Evolutionary conservation across 805 yeast genomes (phyloP).

Genomic region (Isabelozyma gotoi): DNA sequence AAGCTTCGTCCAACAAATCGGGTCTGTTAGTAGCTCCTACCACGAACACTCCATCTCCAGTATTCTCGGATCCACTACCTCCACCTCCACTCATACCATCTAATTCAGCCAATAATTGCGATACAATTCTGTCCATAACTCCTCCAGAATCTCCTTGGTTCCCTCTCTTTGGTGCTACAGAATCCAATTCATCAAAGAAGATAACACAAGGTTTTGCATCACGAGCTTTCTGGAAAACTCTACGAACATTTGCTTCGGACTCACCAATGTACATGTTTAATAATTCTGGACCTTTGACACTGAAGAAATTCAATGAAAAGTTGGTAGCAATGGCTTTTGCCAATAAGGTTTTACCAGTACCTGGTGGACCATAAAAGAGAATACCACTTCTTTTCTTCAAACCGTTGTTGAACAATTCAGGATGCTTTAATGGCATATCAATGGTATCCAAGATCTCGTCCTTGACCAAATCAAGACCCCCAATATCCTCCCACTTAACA

Average conservation of each 20-base stretch:
- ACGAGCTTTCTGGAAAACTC: conserved; percentile 90
- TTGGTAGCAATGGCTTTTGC: conserved; percentile 98
- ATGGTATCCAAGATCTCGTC: conserved; percentile 93
- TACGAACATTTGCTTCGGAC: conserved; percentile 94
- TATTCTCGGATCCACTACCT: conserved; percentile 34
- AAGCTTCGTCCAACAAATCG: conserved; percentile 89
- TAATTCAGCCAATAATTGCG: conserved; percentile 89
- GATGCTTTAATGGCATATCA: conserved; percentile 92
- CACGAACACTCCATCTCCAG: conserved; percentile 78
- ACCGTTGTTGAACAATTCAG: conserved; percentile 84
- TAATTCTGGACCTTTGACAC: conserved; percentile 96
- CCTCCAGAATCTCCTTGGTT: conserved; percentile 99
- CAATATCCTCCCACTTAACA: conserved; percentile 96
- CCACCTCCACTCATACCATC: conserved; percentile 93
- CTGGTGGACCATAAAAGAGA: conserved; percentile 96
- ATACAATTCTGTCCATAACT: conserved; percentile 97
- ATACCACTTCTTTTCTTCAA: conserved; percentile 93
- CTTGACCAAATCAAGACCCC: conserved; percentile 88
- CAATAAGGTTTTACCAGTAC: conserved; percentile 92
- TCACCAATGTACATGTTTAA: conserved; percentile 98
- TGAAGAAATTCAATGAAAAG: conserved; percentile 89
- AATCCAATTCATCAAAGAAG: conserved; percentile 95
- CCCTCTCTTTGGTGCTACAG: conserved; percentile 98
- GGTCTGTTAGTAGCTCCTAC: conserved; percentile 99
- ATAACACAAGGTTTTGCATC: conserved; percentile 98